Conservation (phyloP, 31 red algal species). For the Bonnemaisonia californica region DNA sequence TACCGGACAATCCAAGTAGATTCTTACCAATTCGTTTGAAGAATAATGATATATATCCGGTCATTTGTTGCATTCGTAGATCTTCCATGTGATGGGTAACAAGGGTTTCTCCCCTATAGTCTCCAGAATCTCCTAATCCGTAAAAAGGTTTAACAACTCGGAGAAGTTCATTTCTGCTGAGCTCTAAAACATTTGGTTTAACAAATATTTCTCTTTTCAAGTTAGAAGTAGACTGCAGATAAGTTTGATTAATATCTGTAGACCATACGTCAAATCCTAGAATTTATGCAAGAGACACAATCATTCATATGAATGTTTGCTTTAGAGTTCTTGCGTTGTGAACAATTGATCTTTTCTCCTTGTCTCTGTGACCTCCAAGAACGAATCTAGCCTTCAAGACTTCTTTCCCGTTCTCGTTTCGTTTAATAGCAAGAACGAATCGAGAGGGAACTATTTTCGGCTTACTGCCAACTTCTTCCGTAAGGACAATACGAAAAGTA, state of each 20-base stretch:
- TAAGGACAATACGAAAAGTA: constrained; percentile 19
- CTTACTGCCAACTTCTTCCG: too few species aligned
- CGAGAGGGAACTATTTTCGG: background rate
- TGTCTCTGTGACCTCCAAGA: constrained; percentile 20
- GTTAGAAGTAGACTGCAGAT: constrained; percentile 21
- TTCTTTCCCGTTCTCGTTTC: background rate
- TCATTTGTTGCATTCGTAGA: constrained; percentile 28
- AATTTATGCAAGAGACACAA: background rate
- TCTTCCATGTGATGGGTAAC: constrained; percentile 8
- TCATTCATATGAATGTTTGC: constrained; percentile 22
- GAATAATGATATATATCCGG: too few species aligned
- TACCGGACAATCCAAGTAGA: constrained; percentile 1
- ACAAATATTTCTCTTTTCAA: constrained; percentile 15
- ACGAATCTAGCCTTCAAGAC: constrained; percentile 44
- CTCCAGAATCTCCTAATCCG: constrained; percentile 35
- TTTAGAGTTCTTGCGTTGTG: constrained; percentile 25
- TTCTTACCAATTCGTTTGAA: background rate
- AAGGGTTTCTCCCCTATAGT: constrained; percentile 37
- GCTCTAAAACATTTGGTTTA: constrained; percentile 21
- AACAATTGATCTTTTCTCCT: constrained; percentile 27
- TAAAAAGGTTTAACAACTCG: constrained; percentile 34
- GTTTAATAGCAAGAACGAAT: constrained; percentile 11
- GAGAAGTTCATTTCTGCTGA: constrained; percentile 1
- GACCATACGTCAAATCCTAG: constrained; percentile 31
- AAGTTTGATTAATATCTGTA: constrained; percentile 45